phyloP scores from a whole-genome alignment of 345 rosid genomes.

The Eucalyptus pauciflora region DNA sequence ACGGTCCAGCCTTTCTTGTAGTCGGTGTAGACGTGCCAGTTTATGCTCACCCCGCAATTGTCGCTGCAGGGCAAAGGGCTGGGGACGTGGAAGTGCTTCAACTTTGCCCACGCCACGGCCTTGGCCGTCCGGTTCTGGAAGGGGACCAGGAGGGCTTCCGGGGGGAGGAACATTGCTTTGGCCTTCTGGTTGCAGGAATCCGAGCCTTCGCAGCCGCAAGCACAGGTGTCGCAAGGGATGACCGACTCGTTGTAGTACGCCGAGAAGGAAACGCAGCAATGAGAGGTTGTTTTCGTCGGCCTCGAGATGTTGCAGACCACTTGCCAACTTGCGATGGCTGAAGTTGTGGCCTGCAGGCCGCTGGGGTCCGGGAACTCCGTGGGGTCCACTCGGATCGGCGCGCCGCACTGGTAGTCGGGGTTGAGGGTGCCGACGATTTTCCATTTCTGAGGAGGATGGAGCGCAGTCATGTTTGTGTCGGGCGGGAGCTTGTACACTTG shows the following conservation, averaged over 20 bases:
- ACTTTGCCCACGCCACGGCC: constrained; percentile 67
- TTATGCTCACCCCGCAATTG: constrained; percentile 84
- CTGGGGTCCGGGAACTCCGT: constrained; percentile 57
- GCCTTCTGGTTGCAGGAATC: constrained; percentile 38
- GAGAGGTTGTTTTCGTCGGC: constrained; percentile 36
- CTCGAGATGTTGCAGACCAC: constrained; percentile 69
- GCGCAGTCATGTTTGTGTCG: constrained; percentile 39
- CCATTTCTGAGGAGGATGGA: constrained; percentile 71
- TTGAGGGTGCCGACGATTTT: constrained; percentile 53
- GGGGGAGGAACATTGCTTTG: constrained; percentile 52
- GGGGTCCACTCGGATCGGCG: constrained; percentile 63
- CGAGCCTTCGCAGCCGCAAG: constrained; percentile 61
- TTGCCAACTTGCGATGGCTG: constrained; percentile 71
- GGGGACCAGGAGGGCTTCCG: constrained; percentile 72
- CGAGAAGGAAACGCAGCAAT: constrained; percentile 88
- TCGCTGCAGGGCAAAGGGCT: constrained; percentile 72
- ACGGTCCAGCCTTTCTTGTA: constrained; percentile 75
- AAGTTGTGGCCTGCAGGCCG: constrained; percentile 36
- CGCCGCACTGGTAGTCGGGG: constrained; percentile 60
- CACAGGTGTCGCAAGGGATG: constrained; percentile 83
- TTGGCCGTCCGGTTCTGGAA: constrained; percentile 59
- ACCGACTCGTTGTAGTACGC: constrained; percentile 72
- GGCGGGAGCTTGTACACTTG: constrained; percentile 85
- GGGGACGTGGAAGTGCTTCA: constrained; percentile 41
- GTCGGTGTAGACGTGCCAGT: constrained; percentile 79